Evolutionary conservation across 2,329 filamentous ascomycete species (phyloP).

Genomic region (Scorias spongiosa): DNA sequence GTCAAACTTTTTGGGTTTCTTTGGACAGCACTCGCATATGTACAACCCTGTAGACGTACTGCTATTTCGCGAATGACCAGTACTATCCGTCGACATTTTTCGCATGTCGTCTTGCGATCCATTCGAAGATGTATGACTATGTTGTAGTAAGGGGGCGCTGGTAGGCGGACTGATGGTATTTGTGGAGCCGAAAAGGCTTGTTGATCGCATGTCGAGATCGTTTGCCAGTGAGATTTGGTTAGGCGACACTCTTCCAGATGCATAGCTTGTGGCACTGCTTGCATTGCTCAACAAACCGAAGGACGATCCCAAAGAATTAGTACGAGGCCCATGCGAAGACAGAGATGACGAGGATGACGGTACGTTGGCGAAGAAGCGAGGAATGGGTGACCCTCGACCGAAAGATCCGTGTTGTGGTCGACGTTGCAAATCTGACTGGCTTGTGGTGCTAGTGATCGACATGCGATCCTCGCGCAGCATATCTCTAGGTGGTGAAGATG

Average conservation of each 20-base stretch:
- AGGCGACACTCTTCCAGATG: slow-evolving; percentile 39
- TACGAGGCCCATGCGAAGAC: slow-evolving; percentile 45
- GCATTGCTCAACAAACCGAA: slow-evolving; percentile 40
- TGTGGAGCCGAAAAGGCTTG: slow-evolving; percentile 39
- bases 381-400: slow-evolving; percentile 42
- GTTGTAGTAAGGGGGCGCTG: slow-evolving; percentile 24
- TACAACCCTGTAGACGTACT: slow-evolving; percentile 39
- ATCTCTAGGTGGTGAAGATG: slow-evolving; percentile 48
- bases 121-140: slow-evolving; percentile 25
- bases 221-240: slow-evolving; percentile 42
- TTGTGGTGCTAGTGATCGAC: slow-evolving; percentile 28
- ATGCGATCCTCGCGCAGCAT: slow-evolving; percentile 31
- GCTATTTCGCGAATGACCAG: slow-evolving; percentile 31
- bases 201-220: slow-evolving; percentile 38
- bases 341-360: slow-evolving; percentile 47
- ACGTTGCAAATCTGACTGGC: slow-evolving; percentile 35
- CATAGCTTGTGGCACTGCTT: slow-evolving; percentile 51
- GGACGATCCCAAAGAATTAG: slow-evolving; percentile 48
- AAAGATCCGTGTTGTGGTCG: slow-evolving; percentile 29
- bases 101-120: slow-evolving; percentile 22
- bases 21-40: slow-evolving; percentile 90
- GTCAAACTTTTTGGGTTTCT: slow-evolving; percentile 93
- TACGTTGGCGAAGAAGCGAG: slow-evolving; percentile 40
- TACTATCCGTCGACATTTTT: slow-evolving; percentile 32
- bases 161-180: slow-evolving; percentile 28